These are phyloP conservation scores for Lachnellula subtilissima DNA, from an alignment of 2,329 filamentous ascomycete genomes.

Conservation along the genomic window DNA sequence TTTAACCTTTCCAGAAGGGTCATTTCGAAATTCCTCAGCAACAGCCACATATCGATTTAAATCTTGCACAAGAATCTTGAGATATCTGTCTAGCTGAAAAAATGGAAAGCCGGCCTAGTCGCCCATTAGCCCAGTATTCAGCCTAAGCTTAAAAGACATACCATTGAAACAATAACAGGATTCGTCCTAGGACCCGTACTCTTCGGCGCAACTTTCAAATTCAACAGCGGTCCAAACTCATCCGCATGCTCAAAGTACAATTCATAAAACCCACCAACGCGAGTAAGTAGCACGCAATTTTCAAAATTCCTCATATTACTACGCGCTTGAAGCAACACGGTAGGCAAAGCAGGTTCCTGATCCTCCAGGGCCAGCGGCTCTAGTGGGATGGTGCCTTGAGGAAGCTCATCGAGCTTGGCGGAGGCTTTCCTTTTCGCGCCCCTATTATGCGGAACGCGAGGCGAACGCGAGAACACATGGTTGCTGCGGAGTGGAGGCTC, in stretches of 20 bases:
- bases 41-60: slow-evolving; percentile 87
- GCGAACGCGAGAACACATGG: slow-evolving; percentile 5
- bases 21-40: slow-evolving; percentile 84
- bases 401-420: slow-evolving; percentile 51
- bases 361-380: slow-evolving; percentile 35
- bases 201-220: slow-evolving; percentile 78
- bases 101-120: slow-evolving; percentile 82
- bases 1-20: slow-evolving; percentile 63
- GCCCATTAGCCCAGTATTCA: background rate
- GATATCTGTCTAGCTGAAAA: slow-evolving; percentile 84
- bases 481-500: background rate
- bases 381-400: slow-evolving; percentile 45
- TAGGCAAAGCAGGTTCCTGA: slow-evolving; percentile 62
- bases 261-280: slow-evolving; percentile 96
- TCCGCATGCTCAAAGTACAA: slow-evolving; percentile 95
- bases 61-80: slow-evolving; percentile 91
- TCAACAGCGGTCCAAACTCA: slow-evolving; percentile 78
- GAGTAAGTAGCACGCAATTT: slow-evolving; percentile 85
- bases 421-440: slow-evolving; percentile 53
- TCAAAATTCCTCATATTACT: slow-evolving; percentile 88
- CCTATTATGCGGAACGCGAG: slow-evolving; percentile 29
- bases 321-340: slow-evolving; percentile 80
- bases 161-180: slow-evolving; percentile 76
- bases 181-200: slow-evolving; percentile 73
- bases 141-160: slow-evolving; percentile 34